Conservation (phyloP, 495 filamentous ascomycete species). For the Neurospora sublineolata region DNA sequence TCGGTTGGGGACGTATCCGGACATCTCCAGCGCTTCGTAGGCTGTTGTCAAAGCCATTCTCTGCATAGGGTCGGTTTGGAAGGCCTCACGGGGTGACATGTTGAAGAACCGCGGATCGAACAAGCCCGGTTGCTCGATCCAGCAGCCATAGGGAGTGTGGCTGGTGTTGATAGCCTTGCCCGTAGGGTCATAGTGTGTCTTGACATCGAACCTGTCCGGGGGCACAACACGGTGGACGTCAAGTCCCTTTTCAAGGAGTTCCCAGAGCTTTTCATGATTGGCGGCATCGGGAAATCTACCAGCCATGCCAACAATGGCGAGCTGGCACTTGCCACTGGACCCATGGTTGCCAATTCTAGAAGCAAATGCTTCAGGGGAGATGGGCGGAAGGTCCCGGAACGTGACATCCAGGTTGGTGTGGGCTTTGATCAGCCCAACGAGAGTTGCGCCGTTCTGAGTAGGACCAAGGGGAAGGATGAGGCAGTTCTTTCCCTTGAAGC, state of each 20-base stretch:
- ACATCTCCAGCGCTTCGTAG: conserved; percentile 86
- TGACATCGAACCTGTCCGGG: conserved; percentile 63
- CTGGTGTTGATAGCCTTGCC: conserved; percentile 69
- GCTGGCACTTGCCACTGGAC: conserved; percentile 25
- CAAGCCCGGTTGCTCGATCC: conserved; percentile 71
- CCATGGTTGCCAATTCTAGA: conserved; percentile 33
- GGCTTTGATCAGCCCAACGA: conserved; percentile 28
- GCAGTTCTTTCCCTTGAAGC: conserved; percentile 30
- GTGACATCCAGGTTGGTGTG: conserved; percentile 31
- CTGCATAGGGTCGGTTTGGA: conserved; percentile 83
- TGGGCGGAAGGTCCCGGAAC: conserved; percentile 23
- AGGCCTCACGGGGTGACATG: conserved; percentile 87
- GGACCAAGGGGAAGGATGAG: conserved; percentile 44
- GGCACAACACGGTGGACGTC: conserved; percentile 51
- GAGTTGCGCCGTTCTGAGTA: conserved; percentile 34
- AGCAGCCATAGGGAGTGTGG: conserved; percentile 78
- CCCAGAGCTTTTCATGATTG: conserved; percentile 58
- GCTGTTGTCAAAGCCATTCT: conserved; percentile 72
- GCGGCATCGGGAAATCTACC: conserved; percentile 62
- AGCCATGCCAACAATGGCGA: conserved; percentile 71
- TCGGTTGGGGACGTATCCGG: conserved; percentile 76
- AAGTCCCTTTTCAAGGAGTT: conserved; percentile 56
- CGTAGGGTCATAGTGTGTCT: conserved; percentile 65
- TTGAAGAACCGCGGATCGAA: conserved; percentile 92
- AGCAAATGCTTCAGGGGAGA: conserved; percentile 20